These are phyloP conservation scores for Lasiodiplodia gonubiensis DNA, from an alignment of 2,329 filamentous ascomycete species.

Conservation along the genomic window DNA sequence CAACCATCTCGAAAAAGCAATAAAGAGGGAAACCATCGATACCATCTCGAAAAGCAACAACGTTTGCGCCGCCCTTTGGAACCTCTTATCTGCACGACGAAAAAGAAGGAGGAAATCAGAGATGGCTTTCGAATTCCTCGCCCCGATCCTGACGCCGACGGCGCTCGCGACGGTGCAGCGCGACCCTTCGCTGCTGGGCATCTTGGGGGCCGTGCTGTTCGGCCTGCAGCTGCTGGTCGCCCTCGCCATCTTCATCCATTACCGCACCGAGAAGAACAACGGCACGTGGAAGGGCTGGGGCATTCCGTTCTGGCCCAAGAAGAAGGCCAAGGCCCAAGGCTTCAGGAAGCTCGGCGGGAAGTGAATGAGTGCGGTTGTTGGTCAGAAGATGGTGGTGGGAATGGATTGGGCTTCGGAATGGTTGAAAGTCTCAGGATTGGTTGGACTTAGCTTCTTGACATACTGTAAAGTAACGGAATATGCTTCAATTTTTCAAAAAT, in stretches of 20 bases:
- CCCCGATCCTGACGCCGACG: constrained; percentile 31
- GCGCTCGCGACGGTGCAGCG: constrained; percentile 32
- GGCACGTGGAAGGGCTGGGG: constrained; percentile 27
- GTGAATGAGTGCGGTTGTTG: neutral
- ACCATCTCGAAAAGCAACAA: neutral
- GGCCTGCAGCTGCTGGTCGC: constrained; percentile 14
- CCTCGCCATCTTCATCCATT: constrained; percentile 27
- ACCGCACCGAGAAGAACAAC: constrained; percentile 29
- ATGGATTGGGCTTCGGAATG: neutral
- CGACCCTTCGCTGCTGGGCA: constrained; percentile 30
- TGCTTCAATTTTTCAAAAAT: no score
- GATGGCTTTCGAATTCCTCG: constrained; percentile 32
- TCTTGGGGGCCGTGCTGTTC: constrained; percentile 27
- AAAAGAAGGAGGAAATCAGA: neutral
- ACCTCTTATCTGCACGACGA: neutral
- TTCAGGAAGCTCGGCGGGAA: neutral
- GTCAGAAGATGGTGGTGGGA: neutral
- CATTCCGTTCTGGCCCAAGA: neutral
- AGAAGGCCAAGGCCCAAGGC: constrained; percentile 10
- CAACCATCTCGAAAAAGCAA: neutral
- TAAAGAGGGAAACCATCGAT: no score
- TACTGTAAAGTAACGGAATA: no score
- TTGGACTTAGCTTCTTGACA: no score
- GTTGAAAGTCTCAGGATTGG: no score
- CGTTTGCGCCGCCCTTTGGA: no score